Evolutionary conservation across 352 stramenopile genomes (phyloP).

Genomic region (Thraustochytrium striatum): DNA sequence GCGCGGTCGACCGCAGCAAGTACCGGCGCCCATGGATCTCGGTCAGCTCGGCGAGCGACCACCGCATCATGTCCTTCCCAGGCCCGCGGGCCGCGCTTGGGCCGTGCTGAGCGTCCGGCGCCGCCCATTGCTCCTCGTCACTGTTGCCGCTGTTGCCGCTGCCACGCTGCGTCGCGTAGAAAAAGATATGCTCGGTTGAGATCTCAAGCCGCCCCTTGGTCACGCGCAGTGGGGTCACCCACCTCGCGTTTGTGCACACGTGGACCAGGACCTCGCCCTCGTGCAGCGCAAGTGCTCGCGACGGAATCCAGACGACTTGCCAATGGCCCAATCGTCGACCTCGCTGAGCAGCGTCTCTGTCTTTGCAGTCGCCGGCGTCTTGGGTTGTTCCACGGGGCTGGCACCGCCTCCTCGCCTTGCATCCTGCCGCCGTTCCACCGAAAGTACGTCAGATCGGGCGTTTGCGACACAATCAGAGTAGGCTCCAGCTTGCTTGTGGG

Average conservation of each 20-base stretch:
- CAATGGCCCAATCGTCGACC: constrained; percentile 32
- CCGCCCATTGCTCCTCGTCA: neutral
- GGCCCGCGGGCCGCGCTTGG: neutral
- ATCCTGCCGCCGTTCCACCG: no score
- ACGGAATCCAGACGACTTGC: neutral
- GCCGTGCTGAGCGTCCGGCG: neutral
- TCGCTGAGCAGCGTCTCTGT: constrained; percentile 24
- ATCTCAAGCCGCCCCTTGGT: constrained; percentile 16
- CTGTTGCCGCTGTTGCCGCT: constrained; percentile 6
- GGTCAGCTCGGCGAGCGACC: constrained; percentile 26
- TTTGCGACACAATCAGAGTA: no score
- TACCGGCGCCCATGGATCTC: constrained; percentile 32
- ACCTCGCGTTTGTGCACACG: constrained; percentile 29
- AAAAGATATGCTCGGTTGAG: constrained; percentile 30
- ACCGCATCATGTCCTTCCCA: constrained; percentile 43
- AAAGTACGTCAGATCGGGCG: no score
- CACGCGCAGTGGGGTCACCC: constrained; percentile 29
- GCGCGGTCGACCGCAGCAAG: constrained; percentile 44
- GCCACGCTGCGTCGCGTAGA: constrained; percentile 5
- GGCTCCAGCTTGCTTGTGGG: no score
- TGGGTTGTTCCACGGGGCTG: no score
- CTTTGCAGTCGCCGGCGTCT: no score
- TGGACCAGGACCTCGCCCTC: constrained; percentile 41
- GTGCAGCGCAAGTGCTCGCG: constrained; percentile 18
- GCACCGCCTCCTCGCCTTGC: no score